Percentiles rank a stretch among this genome's conserved stretches.
These are phyloP conservation scores for Starmerella vaccinii DNA, from an alignment of 805 yeast genomes.

Conservation along the genomic window DNA sequence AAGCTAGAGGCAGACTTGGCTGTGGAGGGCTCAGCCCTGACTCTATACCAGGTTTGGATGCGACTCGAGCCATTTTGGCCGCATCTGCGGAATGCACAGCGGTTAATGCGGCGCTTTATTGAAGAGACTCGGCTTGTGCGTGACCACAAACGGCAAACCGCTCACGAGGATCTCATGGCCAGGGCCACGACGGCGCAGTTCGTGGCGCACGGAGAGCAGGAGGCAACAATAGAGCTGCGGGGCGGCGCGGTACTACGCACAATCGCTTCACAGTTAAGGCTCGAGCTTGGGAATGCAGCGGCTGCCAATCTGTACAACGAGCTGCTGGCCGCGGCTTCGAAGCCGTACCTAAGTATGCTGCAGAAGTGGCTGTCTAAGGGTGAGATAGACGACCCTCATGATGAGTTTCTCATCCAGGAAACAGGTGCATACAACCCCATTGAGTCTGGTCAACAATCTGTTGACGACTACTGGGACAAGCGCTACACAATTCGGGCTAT, in stretches of 20 bases:
- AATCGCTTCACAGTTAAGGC: conserved; percentile 47
- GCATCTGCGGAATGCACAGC: conserved; percentile 26
- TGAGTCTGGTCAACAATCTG: conserved; percentile 23
- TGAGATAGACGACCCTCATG: conserved; percentile 60
- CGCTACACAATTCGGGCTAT: conserved; percentile 65
- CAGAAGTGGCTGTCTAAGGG: conserved; percentile 76
- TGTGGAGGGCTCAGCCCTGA: conserved; percentile 34
- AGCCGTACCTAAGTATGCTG: conserved; percentile 54
- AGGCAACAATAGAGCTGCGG: conserved; percentile 34
- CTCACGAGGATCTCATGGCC: conserved; percentile 4
- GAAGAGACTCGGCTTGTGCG: conserved; percentile 13
- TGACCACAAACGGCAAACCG: conserved; percentile 11
- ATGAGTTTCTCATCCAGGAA: conserved; percentile 61
- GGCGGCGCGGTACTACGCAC: conserved; percentile 68
- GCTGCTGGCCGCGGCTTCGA: conserved; percentile 50
- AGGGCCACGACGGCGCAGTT: conserved; percentile 17
- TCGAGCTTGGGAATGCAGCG: conserved; percentile 54
- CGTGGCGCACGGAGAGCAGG: conserved; percentile 38
- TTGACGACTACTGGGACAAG: conserved; percentile 37
- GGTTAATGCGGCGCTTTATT: conserved; percentile 1
- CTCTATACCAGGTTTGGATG: conserved; percentile 20
- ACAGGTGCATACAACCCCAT: conserved; percentile 16
- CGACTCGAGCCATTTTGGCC: conserved; percentile 10
- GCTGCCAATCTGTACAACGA: conserved; percentile 43
- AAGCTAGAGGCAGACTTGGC: conserved; percentile 29